Evolutionary conservation across 768 basidiomycete species (phyloP).

Genomic region (Ephemerocybe angulata): DNA sequence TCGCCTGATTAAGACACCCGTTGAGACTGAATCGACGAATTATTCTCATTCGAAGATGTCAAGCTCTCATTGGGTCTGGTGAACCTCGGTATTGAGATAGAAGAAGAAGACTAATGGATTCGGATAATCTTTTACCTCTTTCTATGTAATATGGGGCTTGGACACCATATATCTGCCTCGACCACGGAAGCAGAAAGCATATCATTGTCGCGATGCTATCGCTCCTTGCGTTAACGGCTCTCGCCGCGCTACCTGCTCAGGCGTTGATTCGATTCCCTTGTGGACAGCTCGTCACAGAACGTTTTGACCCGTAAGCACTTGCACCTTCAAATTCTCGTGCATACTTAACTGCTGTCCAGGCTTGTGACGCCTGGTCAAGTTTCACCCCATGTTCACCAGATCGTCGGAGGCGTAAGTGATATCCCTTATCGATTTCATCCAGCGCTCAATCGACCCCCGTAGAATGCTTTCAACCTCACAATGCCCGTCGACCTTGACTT

Average conservation of each 20-base stretch:
- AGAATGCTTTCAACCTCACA: constrained; percentile 4
- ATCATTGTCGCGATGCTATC: background rate
- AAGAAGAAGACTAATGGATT: background rate
- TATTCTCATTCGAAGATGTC: background rate
- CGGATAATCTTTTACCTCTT: background rate
- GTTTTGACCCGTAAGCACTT: background rate
- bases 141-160: background rate
- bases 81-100: background rate
- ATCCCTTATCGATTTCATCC: background rate
- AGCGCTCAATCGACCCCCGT: background rate
- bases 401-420: constrained; percentile 3
- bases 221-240: background rate
- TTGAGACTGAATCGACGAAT: background rate
- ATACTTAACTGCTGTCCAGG: background rate
- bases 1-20: background rate
- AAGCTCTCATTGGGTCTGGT: background rate
- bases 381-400: constrained; percentile 3
- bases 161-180: background rate
- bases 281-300: constrained; percentile 1
- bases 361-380: constrained; percentile 1
- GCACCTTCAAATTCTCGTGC: background rate
- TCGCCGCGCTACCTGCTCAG: background rate
- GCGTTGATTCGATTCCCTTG: constrained; percentile 5
- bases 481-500: constrained; percentile 1
- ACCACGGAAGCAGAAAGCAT: background rate